Conservation (phyloP, 2,329 filamentous ascomycete genomes). For the Fusarium euwallaceae region DNA sequence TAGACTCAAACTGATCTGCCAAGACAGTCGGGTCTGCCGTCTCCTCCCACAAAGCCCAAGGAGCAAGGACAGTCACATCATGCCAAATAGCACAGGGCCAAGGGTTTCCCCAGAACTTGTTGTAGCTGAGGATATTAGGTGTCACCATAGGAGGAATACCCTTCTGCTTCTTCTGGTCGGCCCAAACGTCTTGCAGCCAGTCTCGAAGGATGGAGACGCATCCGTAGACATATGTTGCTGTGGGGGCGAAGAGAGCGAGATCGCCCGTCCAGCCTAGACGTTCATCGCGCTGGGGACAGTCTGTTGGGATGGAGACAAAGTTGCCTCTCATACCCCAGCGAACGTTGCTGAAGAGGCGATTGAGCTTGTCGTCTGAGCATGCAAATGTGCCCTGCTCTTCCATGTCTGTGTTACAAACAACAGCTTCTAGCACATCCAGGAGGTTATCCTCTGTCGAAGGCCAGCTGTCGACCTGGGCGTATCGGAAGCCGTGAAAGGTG, state of each 20-base stretch:
- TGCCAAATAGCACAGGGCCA: conserved; percentile 57
- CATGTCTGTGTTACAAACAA: conserved; percentile 67
- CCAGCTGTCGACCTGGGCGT: conserved; percentile 63
- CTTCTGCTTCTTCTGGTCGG: conserved; percentile 31
- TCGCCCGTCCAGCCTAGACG: conserved; percentile 68
- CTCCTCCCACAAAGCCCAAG: conserved; percentile 57
- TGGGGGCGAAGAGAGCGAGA: conserved; percentile 63
- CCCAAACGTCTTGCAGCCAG: conserved; percentile 40
- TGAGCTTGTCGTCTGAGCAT: conserved; percentile 66
- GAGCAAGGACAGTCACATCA: conserved; percentile 57
- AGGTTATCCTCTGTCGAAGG: conserved; percentile 42
- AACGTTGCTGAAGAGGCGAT: conserved; percentile 67
- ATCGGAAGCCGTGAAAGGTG: conserved; percentile 70
- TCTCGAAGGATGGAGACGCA: conserved; percentile 61
- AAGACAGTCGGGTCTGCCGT: conserved; percentile 55
- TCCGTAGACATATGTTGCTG: conserved; percentile 67
- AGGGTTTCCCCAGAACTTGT: conserved; percentile 30
- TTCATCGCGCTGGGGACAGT: conserved; percentile 70
- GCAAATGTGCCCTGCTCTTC: conserved; percentile 63
- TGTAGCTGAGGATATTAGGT: conserved; percentile 27
- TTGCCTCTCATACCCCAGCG: conserved; percentile 71
- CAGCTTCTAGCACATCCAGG: conserved; percentile 42
- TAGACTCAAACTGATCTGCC: conserved; percentile 54
- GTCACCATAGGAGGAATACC: conserved; percentile 42
- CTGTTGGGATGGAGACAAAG: conserved; percentile 69